These are phyloP conservation scores for Rhododendron ferrugineum DNA, from an alignment of 148 eudicot species.

Conservation along the genomic window DNA sequence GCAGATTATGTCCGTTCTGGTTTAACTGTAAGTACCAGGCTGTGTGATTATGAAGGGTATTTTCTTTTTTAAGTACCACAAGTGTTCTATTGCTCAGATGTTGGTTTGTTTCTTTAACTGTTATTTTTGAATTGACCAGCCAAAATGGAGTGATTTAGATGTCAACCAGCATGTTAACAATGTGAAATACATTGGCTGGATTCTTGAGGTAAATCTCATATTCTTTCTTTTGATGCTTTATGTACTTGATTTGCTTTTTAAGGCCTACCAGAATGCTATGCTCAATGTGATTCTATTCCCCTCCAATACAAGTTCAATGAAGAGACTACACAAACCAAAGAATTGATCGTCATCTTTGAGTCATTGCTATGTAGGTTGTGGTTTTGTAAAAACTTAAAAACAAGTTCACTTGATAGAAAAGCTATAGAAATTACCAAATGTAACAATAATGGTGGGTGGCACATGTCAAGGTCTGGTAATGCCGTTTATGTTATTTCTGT, in stretches of 20 bases:
- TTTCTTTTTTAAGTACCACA: not conserved
- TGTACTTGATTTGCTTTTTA: not conserved
- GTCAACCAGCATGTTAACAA: conserved; percentile 98
- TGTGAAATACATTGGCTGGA: conserved; percentile 94
- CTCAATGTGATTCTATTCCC: not conserved
- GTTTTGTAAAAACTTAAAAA: not conserved
- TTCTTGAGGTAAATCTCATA: conserved; percentile 76
- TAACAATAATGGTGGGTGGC: not conserved
- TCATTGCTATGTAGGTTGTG: not conserved
- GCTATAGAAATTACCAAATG: not conserved
- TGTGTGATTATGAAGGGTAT: not conserved
- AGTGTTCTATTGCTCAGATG: not conserved
- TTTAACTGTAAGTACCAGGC: conserved; percentile 59
- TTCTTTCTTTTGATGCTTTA: not conserved
- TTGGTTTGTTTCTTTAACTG: not conserved
- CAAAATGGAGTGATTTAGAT: conserved; percentile 95
- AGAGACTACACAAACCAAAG: conserved; percentile 24
- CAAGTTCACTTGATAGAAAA: not conserved
- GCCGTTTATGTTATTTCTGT: not conserved
- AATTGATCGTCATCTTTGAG: not conserved
- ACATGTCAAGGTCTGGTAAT: not conserved
- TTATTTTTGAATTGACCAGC: conserved; percentile 41
- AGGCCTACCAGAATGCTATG: not conserved
- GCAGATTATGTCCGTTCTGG: conserved; percentile 67
- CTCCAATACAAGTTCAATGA: conserved; percentile 22